Base-by-base conservation (phyloP, 129 eudicot genomes). In the Arctium lappa region DNA sequence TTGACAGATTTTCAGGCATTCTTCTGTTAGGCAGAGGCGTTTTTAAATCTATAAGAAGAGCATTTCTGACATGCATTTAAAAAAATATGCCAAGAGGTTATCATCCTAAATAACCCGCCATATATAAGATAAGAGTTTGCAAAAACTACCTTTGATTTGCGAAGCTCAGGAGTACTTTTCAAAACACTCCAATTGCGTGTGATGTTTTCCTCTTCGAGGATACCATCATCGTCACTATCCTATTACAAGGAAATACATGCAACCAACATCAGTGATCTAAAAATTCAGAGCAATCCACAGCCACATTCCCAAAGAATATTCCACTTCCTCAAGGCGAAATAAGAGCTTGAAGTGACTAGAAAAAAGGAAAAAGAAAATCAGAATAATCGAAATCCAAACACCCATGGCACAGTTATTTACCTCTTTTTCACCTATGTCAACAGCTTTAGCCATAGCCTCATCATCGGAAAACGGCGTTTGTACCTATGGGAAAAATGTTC, bases 371-470 rank as follows among this genome's bases (percentile, higher is more conserved):
- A 8, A 56, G 30, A 22, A 15, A 79, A 50, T 32, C 10, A 75
- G 7, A 56, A 74, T 6, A 68, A 62, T 0, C 10, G 8, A 65
- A 69, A 56, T 11, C 0, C 12, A 82, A 39, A 27, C 6, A 31
- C 31, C 71, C 42, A 86, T 46, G 33, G 66, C 68, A 66, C 46
- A 71, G 13, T 39, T 6, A 65, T 90, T 89, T 85, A 93, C 99
- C 83, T 96, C 99, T 85, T 90, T 91, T 93, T 93, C 98, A 32
- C 99, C 99, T 39, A 96, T 96, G 87, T 96, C 99, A 77, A 96
- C 95, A 40, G 99, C 99, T 73, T 81, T 89, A 78, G 99, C 97
- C 99, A 95, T 95, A 74, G 99, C 97, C 36, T 96, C 98, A 85
- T 96, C 99, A 4, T 84, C 87, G 44, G 84, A 79, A 73, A 79